Percentiles rank a stretch among this genome's conserved stretches.
Conservation (phyloP, 1,284 basidiomycete genomes). For the Spongispora temasekensis region DNA sequence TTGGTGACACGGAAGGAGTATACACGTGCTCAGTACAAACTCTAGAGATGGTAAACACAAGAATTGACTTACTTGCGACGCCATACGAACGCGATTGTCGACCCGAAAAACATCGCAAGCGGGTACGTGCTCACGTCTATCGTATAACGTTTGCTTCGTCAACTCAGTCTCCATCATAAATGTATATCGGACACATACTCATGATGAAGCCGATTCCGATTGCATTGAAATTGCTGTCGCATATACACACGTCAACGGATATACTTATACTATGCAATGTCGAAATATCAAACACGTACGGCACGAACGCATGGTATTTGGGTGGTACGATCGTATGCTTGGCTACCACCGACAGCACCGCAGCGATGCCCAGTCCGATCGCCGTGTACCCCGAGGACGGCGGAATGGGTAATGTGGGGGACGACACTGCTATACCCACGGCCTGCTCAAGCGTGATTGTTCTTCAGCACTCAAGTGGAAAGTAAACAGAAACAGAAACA, state of each 20-base stretch:
- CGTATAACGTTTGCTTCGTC: too few species aligned
- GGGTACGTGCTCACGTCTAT: conserved; percentile 2
- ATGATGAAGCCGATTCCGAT: conserved; percentile 1
- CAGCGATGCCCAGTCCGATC: conserved; percentile 11
- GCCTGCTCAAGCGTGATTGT: conserved; percentile 2
- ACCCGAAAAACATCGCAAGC: background rate
- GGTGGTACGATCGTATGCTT: conserved; percentile 17
- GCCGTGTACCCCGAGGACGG: conserved; percentile 14
- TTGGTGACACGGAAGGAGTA: too few species aligned
- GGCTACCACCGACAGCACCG: conserved; percentile 12
- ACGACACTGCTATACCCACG: conserved; percentile 11
- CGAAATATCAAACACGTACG: too few species aligned
- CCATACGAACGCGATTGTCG: background rate
- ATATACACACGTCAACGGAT: background rate
- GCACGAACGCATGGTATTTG: conserved; percentile 17
- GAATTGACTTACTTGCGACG: background rate
- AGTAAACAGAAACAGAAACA: conserved; percentile 8
- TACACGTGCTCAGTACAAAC: background rate
- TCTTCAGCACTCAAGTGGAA: background rate
- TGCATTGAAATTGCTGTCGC: background rate
- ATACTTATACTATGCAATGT: too few species aligned
- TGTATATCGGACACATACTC: background rate
- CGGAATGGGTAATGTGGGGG: conserved; percentile 16
- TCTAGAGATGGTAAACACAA: background rate
- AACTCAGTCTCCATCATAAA: too few species aligned